These are phyloP conservation scores for Dactylellina haptotyla DNA, from an alignment of 2,329 filamentous ascomycete species.

Conservation along the genomic window DNA sequence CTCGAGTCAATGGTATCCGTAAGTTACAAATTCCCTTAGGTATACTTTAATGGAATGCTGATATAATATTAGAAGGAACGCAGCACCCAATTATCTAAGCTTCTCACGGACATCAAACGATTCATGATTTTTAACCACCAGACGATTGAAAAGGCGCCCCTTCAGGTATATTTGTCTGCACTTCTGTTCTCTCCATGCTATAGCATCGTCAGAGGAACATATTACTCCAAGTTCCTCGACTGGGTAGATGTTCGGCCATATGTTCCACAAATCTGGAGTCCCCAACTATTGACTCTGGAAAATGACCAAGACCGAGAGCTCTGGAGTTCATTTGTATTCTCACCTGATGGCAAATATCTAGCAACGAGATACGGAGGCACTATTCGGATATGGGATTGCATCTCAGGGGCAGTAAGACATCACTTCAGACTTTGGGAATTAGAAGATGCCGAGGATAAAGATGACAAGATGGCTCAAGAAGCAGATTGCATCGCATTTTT, in stretches of 20 bases:
- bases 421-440: background rate
- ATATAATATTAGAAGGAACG: background rate
- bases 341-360: background rate
- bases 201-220: background rate
- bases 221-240: constrained; percentile 34
- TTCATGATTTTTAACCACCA: constrained; percentile 47
- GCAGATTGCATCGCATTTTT: too few species aligned
- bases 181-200: constrained; percentile 14
- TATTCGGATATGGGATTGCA: background rate
- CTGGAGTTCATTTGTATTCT: background rate
- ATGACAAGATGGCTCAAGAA: background rate
- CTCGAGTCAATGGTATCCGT: constrained; percentile 6
- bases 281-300: background rate
- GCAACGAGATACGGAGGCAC: background rate
- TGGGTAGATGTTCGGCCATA: constrained; percentile 53
- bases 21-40: background rate
- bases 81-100: background rate
- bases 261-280: constrained; percentile 11
- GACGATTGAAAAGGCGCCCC: background rate
- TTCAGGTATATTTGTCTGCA: constrained; percentile 26
- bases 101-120: constrained; percentile 8
- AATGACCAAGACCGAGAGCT: background rate
- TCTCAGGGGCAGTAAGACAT: background rate
- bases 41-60: background rate
- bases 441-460: background rate